These are phyloP conservation scores for Puccinia triticina DNA, from an alignment of 1,284 basidiomycete species.

Conservation along the genomic window DNA sequence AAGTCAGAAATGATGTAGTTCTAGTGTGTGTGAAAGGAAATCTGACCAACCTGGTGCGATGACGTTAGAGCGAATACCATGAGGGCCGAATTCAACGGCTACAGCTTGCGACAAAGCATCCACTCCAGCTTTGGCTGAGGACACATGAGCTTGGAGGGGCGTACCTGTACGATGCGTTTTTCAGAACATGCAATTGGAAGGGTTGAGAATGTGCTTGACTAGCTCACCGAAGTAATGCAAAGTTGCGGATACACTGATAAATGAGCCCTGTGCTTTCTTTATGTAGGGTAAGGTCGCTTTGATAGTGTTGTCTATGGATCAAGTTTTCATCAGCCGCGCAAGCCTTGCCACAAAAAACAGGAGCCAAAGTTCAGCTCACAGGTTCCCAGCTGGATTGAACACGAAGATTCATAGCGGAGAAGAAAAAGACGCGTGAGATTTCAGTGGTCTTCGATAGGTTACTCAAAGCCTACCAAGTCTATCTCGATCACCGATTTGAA, in stretches of 20 bases:
- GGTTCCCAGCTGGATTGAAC: constrained; percentile 22
- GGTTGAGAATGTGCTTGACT: constrained; percentile 1
- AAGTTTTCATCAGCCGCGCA: not conserved
- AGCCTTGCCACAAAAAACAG: not conserved
- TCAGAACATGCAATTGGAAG: constrained; percentile 27
- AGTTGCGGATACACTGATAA: constrained; percentile 88
- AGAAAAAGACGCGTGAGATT: not conserved
- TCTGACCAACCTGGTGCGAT: constrained; percentile 72
- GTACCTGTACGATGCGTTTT: constrained; percentile 64
- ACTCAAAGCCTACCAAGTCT: constrained; percentile 70
- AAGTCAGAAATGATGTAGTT: not conserved
- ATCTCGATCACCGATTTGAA: constrained; percentile 94
- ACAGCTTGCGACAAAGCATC: constrained; percentile 82
- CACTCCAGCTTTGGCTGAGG: constrained; percentile 90
- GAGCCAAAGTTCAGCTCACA: constrained; percentile 19
- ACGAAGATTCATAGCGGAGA: not conserved
- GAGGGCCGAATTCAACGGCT: constrained; percentile 89
- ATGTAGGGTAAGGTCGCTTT: constrained; percentile 81
- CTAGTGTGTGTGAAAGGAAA: not conserved
- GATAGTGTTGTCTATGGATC: constrained; percentile 82
- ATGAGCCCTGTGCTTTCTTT: constrained; percentile 74
- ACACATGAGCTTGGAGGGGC: constrained; percentile 90
- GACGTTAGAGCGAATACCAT: constrained; percentile 90
- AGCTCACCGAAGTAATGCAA: constrained; percentile 77
- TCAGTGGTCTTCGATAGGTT: not conserved